Evolutionary conservation across 1,284 basidiomycete genomes (phyloP), one percentile per base, ranked within the genome.

Genomic region (Volvariella surrecta): DNA sequence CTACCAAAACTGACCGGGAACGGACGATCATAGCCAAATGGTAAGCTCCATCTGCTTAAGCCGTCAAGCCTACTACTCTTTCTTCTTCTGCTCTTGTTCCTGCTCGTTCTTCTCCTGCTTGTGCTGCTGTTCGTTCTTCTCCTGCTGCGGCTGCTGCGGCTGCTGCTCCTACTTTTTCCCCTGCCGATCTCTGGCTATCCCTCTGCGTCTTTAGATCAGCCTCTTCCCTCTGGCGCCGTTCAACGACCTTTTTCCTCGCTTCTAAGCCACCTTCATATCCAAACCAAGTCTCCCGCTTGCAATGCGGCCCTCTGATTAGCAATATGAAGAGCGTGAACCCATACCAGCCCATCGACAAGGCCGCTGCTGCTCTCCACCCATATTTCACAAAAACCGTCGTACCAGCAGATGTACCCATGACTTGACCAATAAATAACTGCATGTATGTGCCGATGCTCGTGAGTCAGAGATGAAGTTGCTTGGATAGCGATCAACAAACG

Each of bases 341-440:
- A 32, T 71, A 66, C 50, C 71, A 69, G 1, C 64, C 79, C 42
- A 82, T 58, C 39, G 67, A 68, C 8, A 80, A 59, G 7, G 62
- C 66, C 2, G 76, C 73, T 10, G 66, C 70, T 1, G 76, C 67
- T 40, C 71, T 66, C 81, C 80, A 83, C 4, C 82, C 82, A 48
- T 74, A 59, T 9, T 64, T 52, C 11, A 79, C 65, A 54, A 81
- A 84, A 1, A 84, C 67, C 31, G 70, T 58, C 0, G 79, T 78
- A 13, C 80, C 74, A 4, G 78, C 74, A 0, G 78, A 70, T 0
- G 81, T 81, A 9, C 82, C 82, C 55, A 79, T 73, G 7, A 79
- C 72, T 62, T 79, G 77, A 0, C 79, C 78, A 22, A 78, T 59
- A 52, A 75, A 74, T 17, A 74, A 53, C 75, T 78, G 35, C n/a